Percentiles rank a stretch among this genome's conserved stretches.
phyloP scores from a whole-genome alignment of 2,329 filamentous ascomycete genomes.

The Xylaria sp. region DNA sequence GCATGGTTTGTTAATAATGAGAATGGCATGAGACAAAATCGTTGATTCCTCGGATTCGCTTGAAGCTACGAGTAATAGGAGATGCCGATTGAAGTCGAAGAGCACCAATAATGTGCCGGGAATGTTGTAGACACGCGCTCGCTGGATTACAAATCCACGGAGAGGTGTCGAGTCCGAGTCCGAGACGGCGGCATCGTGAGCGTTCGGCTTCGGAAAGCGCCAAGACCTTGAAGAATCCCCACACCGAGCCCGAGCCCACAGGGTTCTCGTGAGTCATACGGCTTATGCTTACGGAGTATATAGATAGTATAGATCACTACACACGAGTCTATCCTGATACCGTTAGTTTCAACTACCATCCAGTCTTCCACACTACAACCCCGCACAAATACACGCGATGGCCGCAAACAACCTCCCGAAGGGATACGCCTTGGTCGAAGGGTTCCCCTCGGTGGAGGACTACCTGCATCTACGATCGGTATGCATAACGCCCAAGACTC shows the following conservation, averaged over 20 bases:
- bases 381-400: constrained; percentile 15
- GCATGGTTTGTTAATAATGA: too few relatives aligned
- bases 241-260: not conserved
- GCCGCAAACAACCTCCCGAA: constrained; percentile 9
- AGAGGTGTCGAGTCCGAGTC: not conserved
- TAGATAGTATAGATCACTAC: not conserved
- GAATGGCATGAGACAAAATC: not conserved
- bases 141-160: not conserved
- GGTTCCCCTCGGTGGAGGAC: constrained; percentile 30
- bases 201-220: constrained; percentile 1
- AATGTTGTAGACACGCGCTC: not conserved
- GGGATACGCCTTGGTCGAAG: constrained; percentile 31
- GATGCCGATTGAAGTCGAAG: not conserved
- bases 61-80: not conserved
- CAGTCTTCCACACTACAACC: not conserved
- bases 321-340: not conserved
- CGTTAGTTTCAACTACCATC: not conserved
- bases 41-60: not conserved
- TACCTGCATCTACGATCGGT: constrained; percentile 22
- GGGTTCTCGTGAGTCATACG: not conserved
- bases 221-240: not conserved
- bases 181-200: not conserved
- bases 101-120: not conserved
- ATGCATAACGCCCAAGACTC: constrained; percentile 45
- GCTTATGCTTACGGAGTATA: not conserved